Evolutionary conservation across 306 rosid genomes (phyloP).

Genomic region (Quercus engelmannii): DNA sequence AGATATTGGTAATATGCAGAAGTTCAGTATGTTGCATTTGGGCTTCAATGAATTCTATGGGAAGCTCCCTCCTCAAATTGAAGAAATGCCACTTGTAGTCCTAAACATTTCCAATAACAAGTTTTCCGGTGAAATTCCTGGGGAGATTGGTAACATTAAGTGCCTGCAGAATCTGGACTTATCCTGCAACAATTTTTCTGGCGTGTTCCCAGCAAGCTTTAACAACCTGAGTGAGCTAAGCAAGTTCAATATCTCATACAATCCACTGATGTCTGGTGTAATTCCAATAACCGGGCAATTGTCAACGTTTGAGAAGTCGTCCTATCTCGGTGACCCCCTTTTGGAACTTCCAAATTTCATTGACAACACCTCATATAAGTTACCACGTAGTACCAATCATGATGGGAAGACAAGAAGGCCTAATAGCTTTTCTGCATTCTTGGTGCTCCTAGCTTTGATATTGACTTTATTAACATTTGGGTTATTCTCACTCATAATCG

Average conservation of each 20-base stretch:
- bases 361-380: conserved; percentile 11
- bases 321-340: conserved; percentile 69
- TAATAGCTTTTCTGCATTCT: conserved; percentile 29
- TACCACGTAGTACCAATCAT: not conserved
- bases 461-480: conserved; percentile 51
- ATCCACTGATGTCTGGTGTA: conserved; percentile 61
- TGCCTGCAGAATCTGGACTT: conserved; percentile 77
- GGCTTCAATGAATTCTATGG: conserved; percentile 63
- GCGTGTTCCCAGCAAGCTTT: conserved; percentile 66
- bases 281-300: conserved; percentile 63
- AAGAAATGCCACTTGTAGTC: conserved; percentile 50
- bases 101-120: conserved; percentile 59
- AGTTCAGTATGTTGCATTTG: conserved; percentile 68
- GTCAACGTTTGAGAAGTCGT: conserved; percentile 55
- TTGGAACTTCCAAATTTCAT: conserved; percentile 60
- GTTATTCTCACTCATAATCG: conserved; percentile 31
- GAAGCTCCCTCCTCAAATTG: conserved; percentile 60
- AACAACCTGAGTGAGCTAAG: conserved; percentile 51
- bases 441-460: conserved; percentile 34
- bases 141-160: conserved; percentile 47
- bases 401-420: conserved; percentile 6
- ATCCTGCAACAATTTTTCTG: conserved; percentile 80
- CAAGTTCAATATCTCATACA: conserved; percentile 90
- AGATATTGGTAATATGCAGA: conserved; percentile 60
- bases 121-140: conserved; percentile 77